Evolutionary conservation across 805 yeast genomes (phyloP), one percentile per base, ranked within the genome.

Genomic region (Zygotorulaspora chibaensis): DNA sequence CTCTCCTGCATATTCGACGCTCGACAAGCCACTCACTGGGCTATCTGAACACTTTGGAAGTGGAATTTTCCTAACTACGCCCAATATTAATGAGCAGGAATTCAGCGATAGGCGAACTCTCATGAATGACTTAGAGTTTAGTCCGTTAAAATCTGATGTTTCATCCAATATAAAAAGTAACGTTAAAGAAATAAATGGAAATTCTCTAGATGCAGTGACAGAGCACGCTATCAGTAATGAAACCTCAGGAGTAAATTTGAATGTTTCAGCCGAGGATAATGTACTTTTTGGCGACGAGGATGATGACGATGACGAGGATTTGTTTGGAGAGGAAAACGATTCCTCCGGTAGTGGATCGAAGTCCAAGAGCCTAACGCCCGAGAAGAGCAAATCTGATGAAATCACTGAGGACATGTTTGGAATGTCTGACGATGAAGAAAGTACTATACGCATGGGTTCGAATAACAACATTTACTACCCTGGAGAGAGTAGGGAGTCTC

Each of bases 301-400:
- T 23, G 70, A 64, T n/a, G 51, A 61, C 17, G 55, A 61, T 16
- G 61, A 55, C 29, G 65, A 53, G 15, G 65, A 69, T 26, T 63
- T 67, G 34, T 72, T 71, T 28, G 72, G 69, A 20, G 68, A 65
- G 9, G 62, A 63, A 27, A 61, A 64, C 15, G 67, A 62, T 20
- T 42, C 62, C 7, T 62, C 57, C 3, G 41, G 40, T 10, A 52
- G 52, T 11, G 52, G 38, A 50, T 51, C 31, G 26, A 50, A 48
- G 38, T 26, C 45, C 7, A 41, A 30, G 16, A 40, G 31, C 17
- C 38, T 38, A 7, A 37, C 44, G 7, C 45, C 38, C 2, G 42
- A 35, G 2, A 52, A 40, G 16, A 42, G 31, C 31, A 27, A 41
- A 1, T 55, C 61, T 2, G 63, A 62, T 47, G 64, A 59, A 47